Evolutionary conservation across 805 yeast species (phyloP).

Genomic region (Ogataea trehalophila): DNA sequence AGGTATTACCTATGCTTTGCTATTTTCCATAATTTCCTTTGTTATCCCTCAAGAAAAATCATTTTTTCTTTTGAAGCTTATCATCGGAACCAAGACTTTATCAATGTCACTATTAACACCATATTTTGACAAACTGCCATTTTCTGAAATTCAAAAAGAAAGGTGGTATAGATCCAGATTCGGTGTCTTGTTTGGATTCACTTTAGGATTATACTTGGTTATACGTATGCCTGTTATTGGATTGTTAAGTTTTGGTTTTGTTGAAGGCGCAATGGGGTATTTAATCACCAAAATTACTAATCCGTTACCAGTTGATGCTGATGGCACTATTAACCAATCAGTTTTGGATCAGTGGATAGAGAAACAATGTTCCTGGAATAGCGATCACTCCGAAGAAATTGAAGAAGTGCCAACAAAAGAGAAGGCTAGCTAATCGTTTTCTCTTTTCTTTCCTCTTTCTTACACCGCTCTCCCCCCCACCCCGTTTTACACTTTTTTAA

Average conservation of each 20-base stretch:
- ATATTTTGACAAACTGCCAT: constrained; percentile 44
- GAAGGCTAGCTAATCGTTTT: no score
- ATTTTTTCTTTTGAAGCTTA: constrained; percentile 36
- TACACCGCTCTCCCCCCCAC: no score
- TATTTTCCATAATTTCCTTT: constrained; percentile 32
- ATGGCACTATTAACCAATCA: no score
- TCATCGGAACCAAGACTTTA: constrained; percentile 43
- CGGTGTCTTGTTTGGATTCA: constrained; percentile 54
- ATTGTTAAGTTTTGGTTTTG: constrained; percentile 45
- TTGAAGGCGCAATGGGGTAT: constrained; percentile 50
- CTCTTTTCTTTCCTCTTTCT: no score
- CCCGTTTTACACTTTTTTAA: no score
- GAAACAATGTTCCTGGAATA: constrained; percentile 15
- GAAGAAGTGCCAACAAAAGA: not conserved
- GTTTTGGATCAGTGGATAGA: constrained; percentile 9
- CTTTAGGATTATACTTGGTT: constrained; percentile 41
- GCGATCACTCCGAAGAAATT: constrained; percentile 13
- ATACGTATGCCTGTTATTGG: constrained; percentile 43
- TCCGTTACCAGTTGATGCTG: constrained; percentile 31
- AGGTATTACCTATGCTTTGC: constrained; percentile 42
- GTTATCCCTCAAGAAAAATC: constrained; percentile 33
- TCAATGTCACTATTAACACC: constrained; percentile 45
- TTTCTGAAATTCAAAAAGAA: constrained; percentile 36
- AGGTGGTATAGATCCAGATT: constrained; percentile 50
- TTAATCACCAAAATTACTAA: constrained; percentile 50